Conservation (phyloP, 2,329 filamentous ascomycete species). For the Monosporascus sp. region DNA sequence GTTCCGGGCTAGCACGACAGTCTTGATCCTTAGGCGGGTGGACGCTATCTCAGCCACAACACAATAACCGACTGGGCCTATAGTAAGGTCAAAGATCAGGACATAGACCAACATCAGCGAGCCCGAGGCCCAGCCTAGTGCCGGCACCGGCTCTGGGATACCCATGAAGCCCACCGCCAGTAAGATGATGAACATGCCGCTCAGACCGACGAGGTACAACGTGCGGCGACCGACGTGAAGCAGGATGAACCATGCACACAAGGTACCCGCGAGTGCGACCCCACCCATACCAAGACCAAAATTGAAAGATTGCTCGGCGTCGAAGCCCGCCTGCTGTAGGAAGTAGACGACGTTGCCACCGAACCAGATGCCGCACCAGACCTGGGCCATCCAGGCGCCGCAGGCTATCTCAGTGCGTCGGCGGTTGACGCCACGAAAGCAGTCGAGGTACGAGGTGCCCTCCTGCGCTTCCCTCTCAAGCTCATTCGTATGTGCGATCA, state of each 20-base stretch:
- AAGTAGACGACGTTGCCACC: conserved; percentile 26
- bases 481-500: not conserved
- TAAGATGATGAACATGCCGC: conserved; percentile 26
- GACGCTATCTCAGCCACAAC: conserved; percentile 40
- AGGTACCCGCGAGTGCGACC: conserved; percentile 35
- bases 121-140: conserved; percentile 31
- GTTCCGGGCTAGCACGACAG: conserved; percentile 32
- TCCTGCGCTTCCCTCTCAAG: not conserved
- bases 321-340: conserved; percentile 11
- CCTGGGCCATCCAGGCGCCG: conserved; percentile 23
- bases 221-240: conserved; percentile 27
- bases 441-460: not conserved
- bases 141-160: conserved; percentile 28
- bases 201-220: conserved; percentile 28
- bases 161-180: conserved; percentile 32
- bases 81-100: conserved; percentile 34
- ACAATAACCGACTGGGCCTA: conserved; percentile 36
- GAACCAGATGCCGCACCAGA: conserved; percentile 22
- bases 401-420: conserved; percentile 1
- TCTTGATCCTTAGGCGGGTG: conserved; percentile 34
- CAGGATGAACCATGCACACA: not conserved
- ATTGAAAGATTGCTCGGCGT: conserved; percentile 30
- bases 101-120: conserved; percentile 33
- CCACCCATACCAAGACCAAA: conserved; percentile 36
- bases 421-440: conserved; percentile 1